Percentiles rank a stretch among this genome's conserved stretches.
These are phyloP conservation scores for Solanum lycopersicoides DNA, from an alignment of 257 asterid species.

Conservation along the genomic window DNA sequence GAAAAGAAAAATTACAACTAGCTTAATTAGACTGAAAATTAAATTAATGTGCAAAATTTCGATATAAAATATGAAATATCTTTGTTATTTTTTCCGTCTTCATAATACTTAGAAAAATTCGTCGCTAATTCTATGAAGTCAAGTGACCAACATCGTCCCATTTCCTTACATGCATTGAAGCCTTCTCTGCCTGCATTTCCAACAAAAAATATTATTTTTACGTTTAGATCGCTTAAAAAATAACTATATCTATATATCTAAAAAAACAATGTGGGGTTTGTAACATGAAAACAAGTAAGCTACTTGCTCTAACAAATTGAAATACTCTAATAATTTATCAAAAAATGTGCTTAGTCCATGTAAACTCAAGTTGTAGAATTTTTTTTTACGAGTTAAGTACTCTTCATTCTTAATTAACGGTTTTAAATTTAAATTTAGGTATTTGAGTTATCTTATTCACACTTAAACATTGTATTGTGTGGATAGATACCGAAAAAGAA, in stretches of 20 bases:
- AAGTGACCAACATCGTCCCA: not conserved
- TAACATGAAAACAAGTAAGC: too few species aligned
- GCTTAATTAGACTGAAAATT: not conserved
- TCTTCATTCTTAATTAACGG: too few species aligned
- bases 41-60: not conserved
- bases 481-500: too few species aligned
- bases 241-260: not conserved
- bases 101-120: not conserved
- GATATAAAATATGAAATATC: not conserved
- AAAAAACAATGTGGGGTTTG: too few species aligned
- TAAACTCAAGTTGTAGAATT: too few species aligned
- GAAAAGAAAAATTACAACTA: not conserved
- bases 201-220: not conserved
- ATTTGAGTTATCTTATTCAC: too few species aligned
- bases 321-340: too few species aligned
- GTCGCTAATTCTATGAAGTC: not conserved
- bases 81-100: not conserved
- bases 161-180: not conserved
- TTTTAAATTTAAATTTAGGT: too few species aligned
- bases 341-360: too few species aligned
- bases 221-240: not conserved
- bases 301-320: too few species aligned
- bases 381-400: too few species aligned
- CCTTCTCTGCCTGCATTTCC: constrained; percentile 2
- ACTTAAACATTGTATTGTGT: too few species aligned